These are phyloP conservation scores for Rhizopus sp. DNA, from an alignment of 371 early-diverging fungal species.

Conservation along the genomic window DNA sequence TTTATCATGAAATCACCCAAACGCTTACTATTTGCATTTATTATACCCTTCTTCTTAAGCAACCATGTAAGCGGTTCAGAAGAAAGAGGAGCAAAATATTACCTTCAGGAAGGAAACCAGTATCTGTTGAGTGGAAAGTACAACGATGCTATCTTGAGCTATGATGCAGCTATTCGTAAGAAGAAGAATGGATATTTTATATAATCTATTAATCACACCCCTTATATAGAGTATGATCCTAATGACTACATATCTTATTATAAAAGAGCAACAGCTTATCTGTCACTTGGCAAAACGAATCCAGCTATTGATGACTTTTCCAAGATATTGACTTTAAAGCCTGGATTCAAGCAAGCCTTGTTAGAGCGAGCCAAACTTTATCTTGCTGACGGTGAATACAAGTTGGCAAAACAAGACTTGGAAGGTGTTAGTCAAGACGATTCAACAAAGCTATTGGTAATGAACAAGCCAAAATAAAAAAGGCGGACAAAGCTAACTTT, in stretches of 20 bases:
- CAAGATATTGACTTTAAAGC: slow-evolving; percentile 73
- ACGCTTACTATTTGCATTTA: slow-evolving; percentile 20
- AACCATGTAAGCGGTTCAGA: slow-evolving; percentile 19
- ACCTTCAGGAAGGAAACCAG: slow-evolving; percentile 66
- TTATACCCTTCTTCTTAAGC: slow-evolving; percentile 21
- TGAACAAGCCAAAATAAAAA: background rate
- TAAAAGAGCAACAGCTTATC: slow-evolving; percentile 82
- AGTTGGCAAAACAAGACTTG: slow-evolving; percentile 60
- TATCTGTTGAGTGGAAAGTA: slow-evolving; percentile 57
- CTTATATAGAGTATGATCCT: slow-evolving; percentile 64
- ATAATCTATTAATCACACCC: background rate
- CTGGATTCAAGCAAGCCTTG: slow-evolving; percentile 81
- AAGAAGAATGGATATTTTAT: background rate
- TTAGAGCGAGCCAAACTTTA: slow-evolving; percentile 80
- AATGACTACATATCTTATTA: slow-evolving; percentile 80
- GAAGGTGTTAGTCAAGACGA: slow-evolving; percentile 25
- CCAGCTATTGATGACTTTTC: slow-evolving; percentile 82
- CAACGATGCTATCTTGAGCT: slow-evolving; percentile 69
- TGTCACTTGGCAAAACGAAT: slow-evolving; percentile 70
- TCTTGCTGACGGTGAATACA: slow-evolving; percentile 70
- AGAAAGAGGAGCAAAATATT: slow-evolving; percentile 56
- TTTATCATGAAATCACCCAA: slow-evolving; percentile 14
- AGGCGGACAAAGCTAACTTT: background rate
- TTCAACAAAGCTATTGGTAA: slow-evolving; percentile 2
- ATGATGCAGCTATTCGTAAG: slow-evolving; percentile 73